phyloP scores from a whole-genome alignment of 1,284 basidiomycete genomes.

The Phylloporus sp. region DNA sequence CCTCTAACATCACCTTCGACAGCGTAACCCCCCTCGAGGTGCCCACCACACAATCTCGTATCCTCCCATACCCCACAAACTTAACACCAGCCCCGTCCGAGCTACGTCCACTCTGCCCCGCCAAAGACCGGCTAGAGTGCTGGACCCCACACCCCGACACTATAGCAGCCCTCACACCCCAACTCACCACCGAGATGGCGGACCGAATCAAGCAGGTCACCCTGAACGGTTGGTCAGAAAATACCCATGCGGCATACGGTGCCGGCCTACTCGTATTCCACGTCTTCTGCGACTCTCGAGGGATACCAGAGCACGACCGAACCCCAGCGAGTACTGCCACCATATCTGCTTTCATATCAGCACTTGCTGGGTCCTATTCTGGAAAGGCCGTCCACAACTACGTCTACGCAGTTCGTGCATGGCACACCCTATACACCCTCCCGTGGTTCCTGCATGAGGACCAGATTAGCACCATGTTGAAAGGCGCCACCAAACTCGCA shows the following conservation, averaged over 20 bases:
- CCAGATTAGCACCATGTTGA: not conserved
- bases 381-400: not conserved
- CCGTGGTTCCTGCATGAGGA: not conserved
- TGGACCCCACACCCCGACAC: not conserved
- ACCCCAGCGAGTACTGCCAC: accelerated
- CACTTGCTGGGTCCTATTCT: not conserved
- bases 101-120: not conserved
- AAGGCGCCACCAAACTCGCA: not conserved
- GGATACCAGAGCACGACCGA: not conserved
- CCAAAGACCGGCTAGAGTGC: not conserved
- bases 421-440: not conserved
- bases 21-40: no score
- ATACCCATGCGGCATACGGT: not conserved
- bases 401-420: not conserved
- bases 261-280: not conserved
- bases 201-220: not conserved
- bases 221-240: not conserved
- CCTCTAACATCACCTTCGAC: not conserved
- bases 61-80: not conserved
- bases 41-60: no score
- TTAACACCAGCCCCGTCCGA: not conserved
- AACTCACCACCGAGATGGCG: accelerated
- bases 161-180: not conserved
- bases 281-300: not conserved
- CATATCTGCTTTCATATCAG: not conserved